phyloP scores from a whole-genome alignment of 768 basidiomycete genomes.

The Butyriboletus loyo region DNA sequence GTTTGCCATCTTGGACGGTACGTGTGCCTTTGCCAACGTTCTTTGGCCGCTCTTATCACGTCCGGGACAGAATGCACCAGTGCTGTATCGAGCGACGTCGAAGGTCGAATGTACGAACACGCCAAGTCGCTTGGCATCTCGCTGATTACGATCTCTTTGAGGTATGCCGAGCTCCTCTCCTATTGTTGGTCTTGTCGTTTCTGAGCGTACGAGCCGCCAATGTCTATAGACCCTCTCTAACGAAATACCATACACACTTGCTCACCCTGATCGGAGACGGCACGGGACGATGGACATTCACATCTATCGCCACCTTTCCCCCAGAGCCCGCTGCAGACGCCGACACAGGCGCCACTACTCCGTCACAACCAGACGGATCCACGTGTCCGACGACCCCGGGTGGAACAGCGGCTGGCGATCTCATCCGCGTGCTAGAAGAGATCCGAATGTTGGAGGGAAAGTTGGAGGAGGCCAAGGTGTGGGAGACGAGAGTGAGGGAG shows the following conservation, averaged over 20 bases:
- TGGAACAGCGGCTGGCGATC: conserved; percentile 11
- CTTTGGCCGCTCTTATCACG: neutral
- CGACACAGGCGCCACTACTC: neutral
- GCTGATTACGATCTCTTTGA: conserved; percentile 87
- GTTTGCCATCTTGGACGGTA: conserved; percentile 85
- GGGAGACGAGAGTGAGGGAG: conserved; percentile 27
- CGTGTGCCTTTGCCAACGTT: conserved; percentile 23
- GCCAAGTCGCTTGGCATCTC: conserved; percentile 88
- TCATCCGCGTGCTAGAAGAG: conserved; percentile 28
- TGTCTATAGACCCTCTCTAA: conserved; percentile 62
- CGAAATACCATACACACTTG: conserved; percentile 86
- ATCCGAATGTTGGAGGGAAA: conserved; percentile 22
- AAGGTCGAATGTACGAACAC: conserved; percentile 93
- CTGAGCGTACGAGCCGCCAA: neutral
- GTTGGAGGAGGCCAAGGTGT: conserved; percentile 24
- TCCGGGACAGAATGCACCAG: conserved; percentile 77
- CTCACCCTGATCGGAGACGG: conserved; percentile 75
- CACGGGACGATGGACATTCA: conserved; percentile 67
- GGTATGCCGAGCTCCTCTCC: conserved; percentile 40
- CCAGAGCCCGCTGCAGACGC: neutral
- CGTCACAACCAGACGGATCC: neutral
- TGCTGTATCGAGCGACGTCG: conserved; percentile 94
- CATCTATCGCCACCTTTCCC: conserved; percentile 40
- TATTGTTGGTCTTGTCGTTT: neutral
- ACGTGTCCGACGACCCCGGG: neutral